A percentile compares a stretch with the other conserved stretches of the same genome.
phyloP scores from a whole-genome alignment of 2,329 filamentous ascomycete genomes.

The Aspergillus japonicus region DNA sequence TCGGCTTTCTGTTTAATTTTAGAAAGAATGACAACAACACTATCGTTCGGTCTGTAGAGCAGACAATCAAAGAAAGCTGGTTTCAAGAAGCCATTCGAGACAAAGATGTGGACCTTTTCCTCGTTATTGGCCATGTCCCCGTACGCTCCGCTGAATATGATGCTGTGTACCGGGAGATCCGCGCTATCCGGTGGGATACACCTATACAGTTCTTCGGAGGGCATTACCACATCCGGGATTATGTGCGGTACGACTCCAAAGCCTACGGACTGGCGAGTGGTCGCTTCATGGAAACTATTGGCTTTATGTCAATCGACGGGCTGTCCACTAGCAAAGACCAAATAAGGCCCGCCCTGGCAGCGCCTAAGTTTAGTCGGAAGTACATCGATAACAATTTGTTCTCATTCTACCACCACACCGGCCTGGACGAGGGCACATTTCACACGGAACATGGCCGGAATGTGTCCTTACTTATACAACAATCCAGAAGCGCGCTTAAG shows the following conservation, averaged over 20 bases:
- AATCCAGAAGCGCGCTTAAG: slow-evolving; percentile 67
- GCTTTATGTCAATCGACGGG: slow-evolving; percentile 84
- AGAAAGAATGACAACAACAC: slow-evolving; percentile 89
- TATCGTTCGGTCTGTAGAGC: slow-evolving; percentile 72
- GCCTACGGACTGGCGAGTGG: slow-evolving; percentile 82
- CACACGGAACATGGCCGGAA: slow-evolving; percentile 71
- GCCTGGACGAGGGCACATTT: slow-evolving; percentile 69
- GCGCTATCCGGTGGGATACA: slow-evolving; percentile 71
- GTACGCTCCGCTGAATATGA: slow-evolving; percentile 78
- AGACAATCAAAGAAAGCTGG: slow-evolving; percentile 82
- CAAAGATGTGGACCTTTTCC: slow-evolving; percentile 75
- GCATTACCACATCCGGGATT: slow-evolving; percentile 85
- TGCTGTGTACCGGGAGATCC: slow-evolving; percentile 73
- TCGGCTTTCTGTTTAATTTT: slow-evolving; percentile 96
- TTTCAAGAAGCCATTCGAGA: slow-evolving; percentile 83
- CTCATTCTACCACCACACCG: slow-evolving; percentile 78
- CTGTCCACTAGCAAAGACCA: slow-evolving; percentile 46
- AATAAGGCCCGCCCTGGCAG: slow-evolving; percentile 24
- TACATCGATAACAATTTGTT: slow-evolving; percentile 95
- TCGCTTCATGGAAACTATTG: slow-evolving; percentile 91
- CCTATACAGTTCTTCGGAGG: slow-evolving; percentile 92
- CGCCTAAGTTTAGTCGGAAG: slow-evolving; percentile 66
- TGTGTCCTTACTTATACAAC: slow-evolving; percentile 67
- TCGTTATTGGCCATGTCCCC: slow-evolving; percentile 83
- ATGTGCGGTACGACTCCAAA: slow-evolving; percentile 72